Base-by-base conservation (phyloP, 345 rosid genomes). In the Rhodamnia rubescens region DNA sequence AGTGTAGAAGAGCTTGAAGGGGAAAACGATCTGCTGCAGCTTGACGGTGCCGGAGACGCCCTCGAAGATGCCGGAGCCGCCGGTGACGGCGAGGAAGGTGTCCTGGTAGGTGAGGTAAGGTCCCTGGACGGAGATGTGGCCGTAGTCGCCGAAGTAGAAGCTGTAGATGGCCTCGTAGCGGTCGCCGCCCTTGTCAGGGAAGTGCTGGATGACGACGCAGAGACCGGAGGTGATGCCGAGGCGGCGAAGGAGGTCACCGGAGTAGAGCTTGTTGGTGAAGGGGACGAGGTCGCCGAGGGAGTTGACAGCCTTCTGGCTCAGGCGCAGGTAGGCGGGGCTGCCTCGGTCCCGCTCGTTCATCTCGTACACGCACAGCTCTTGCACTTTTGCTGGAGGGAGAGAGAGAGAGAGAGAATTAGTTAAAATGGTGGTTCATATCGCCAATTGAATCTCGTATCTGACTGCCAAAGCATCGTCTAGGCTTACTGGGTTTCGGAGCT, bases 91-190 rank as follows among this genome's bases (percentile, higher is more conserved):
- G 8, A 91, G 86, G 51, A 83, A 85, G 8, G 91, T 87, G 90
- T 93, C 93, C 88, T 90, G 86, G 47, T 89, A 89, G 18, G 92
- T 93, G 86, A 91, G 74, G 81, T 91, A 93, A 1, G 93, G 40
- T 16, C 95, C 93, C 59, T 93, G 95, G 44, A 93, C 92, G 0
- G 93, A 59, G 21, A 93, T 84, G 85, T 93, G 93, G 52, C 95
- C 95, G 74, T 90, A 88, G 52, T 91, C 95, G 16, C 95, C 95
- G 54, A 91, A 91, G 88, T 90, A 91, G 84, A 93, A 93, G 91
- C 93, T 93, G 88, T 86, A 91, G 11, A 83, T 90, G 24, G 93
- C 95, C 86, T 93, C 95, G 81, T 85, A 91, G 29, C 95, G 89
- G 86, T 91, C 93, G 1, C 93, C 93, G 44, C 89, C 90, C 86